A percentile compares a stretch with the other conserved stretches of the same genome.
Conservation (phyloP, 108 stramenopile species). For the Stephanodiscus triporus region DNA sequence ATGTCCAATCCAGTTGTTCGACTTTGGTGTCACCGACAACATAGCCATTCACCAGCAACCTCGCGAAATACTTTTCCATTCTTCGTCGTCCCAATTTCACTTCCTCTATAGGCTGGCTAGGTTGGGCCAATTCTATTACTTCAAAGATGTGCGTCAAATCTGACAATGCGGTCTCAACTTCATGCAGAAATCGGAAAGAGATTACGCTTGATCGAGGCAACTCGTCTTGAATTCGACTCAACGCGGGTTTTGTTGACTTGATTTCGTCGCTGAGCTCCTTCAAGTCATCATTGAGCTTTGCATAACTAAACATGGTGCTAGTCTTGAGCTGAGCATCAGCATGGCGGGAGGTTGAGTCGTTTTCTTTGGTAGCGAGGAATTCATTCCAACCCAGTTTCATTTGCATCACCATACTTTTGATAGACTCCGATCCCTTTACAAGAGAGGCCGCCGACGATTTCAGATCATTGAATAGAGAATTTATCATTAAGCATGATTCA, state of each 20-base stretch:
- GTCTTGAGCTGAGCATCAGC: constrained; percentile 12
- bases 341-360: not conserved
- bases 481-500: not conserved
- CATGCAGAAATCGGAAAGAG: constrained; percentile 4
- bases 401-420: constrained; percentile 6
- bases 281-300: constrained; percentile 8
- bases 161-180: constrained; percentile 10
- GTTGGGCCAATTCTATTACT: not conserved
- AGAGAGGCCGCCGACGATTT: constrained; percentile 14
- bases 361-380: constrained; percentile 25
- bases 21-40: constrained; percentile 36
- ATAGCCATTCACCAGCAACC: constrained; percentile 41
- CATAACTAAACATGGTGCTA: not conserved
- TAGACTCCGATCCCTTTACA: constrained; percentile 13
- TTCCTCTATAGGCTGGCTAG: not conserved
- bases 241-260: constrained; percentile 1
- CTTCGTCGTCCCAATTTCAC: constrained; percentile 27
- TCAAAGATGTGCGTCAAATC: constrained; percentile 1
- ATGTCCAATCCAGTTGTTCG: constrained; percentile 33
- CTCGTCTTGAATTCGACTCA: constrained; percentile 1
- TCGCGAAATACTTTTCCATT: constrained; percentile 30
- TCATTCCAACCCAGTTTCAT: constrained; percentile 25
- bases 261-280: constrained; percentile 15
- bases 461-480: constrained; percentile 9
- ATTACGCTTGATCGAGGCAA: not conserved